Evolutionary conservation across 2,329 filamentous ascomycete genomes (phyloP), one percentile per base, ranked within the genome.

Genomic region (Tolypocladium capitatum): DNA sequence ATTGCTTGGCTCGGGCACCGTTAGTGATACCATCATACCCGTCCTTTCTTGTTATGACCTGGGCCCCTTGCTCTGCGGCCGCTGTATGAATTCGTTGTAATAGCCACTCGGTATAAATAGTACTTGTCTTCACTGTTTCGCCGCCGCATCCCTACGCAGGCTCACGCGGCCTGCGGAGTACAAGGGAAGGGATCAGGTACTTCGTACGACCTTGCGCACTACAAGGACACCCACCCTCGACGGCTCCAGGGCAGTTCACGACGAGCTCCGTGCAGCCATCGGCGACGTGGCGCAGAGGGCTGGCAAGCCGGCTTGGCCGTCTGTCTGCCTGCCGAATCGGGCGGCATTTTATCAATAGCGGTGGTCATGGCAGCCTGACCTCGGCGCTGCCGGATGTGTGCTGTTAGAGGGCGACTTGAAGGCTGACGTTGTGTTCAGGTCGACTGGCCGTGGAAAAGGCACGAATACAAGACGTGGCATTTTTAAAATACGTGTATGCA

Each of bases 11-110:
- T 55, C 34, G 53, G 56, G 56, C 57, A 60, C 58, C 56, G 49
- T 56, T 60, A 55, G 53, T 62, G 62, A 64, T 64, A 64, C 61
- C 60, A 64, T 57, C 58, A 61, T 59, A 55, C 52, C 52, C 56
- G 53, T 54, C 53, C 53, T 54, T 52, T 53, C 51, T 53, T 50
- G 42, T 51, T 10, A 46, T 48, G 51, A 14, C 21, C 11, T 28
- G 27, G 24, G 24, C 24, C 8, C 16, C 24, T n/a, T n/a, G n/a
- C 24, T 18, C 11, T 2, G 6, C 24, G 8, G 24, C 24, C 20
- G 10, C 32, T 28, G 30, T 21, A 33, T 32, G 30, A 34, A 40
- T 27, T 42, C 13, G 7, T 6, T 28, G 16, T 18, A 28, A 42
- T 30, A 42, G 27, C 27, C 24, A 42, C 24, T 30, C 24, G 8